Evolutionary conservation across 2,329 filamentous ascomycete genomes (phyloP), one percentile per base, ranked within the genome.

Genomic region (Botrytis elliptica): DNA sequence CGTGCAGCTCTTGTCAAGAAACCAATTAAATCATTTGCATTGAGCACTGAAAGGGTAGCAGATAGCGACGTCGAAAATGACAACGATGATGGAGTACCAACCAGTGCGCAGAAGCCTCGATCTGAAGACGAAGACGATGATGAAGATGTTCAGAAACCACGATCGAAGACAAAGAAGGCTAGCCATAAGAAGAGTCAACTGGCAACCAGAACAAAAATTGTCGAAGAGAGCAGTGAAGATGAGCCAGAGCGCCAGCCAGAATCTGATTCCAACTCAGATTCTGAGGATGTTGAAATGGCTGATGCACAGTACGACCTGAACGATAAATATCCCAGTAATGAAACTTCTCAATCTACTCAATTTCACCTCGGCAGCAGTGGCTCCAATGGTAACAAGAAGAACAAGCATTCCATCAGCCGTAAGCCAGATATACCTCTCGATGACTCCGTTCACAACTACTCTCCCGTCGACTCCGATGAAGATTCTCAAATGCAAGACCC

Each of bases 1-100:
- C 66, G 59, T 25, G n/a, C 67, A 57, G 63, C 25, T n/a, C 38
- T 16, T 25, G n/a, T 33, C 20, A 66, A 65, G 20, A 71, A 62
- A 44, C 5, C 60, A 33, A 40, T 59, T 9, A 71, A 57, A 44
- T 22, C 36, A 55, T 65, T 49, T 42, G 44, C n/a, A 40, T 44
- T 73, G 60, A 74, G 73, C 59, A 67, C 69, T 44, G 66, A 73
- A 70, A 64, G n/a, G 6, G 60, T 73, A 18, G 40, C 55, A 33
- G 71, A 73, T 42, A 70, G 71, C 22, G 73, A 74, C 9, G 40
- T 25, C 4, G 60, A 42, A n/a, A 25, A 42, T 9, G 60, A 63
- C 14, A 57, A 8, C 25, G 73, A 74, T 33, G 65, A 70, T 44
- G 65, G 16, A 22, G 44, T 29, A 46, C 71, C 71, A 40, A 72